Evolutionary conservation across 495 filamentous ascomycete species (phyloP).

Genomic region (Aspergillus nanangensis): DNA sequence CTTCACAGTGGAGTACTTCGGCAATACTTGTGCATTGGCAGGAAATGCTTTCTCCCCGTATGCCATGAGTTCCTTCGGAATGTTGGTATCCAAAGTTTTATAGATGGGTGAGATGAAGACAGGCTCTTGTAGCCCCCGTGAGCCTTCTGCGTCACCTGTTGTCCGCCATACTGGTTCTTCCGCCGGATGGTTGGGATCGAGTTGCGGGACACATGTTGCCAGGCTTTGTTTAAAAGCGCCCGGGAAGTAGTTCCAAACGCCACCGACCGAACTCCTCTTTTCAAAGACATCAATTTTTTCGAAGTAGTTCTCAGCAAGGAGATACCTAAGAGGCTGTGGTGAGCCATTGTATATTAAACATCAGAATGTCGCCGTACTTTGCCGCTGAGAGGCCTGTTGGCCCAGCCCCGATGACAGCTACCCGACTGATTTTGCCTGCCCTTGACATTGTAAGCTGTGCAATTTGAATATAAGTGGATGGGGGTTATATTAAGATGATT

Average conservation of each 20-base stretch:
- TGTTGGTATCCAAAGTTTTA: conserved; percentile 77
- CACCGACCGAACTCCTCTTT: conserved; percentile 68
- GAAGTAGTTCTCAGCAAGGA: conserved; percentile 70
- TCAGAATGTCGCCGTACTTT: conserved; percentile 26
- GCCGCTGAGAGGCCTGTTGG: conserved; percentile 39
- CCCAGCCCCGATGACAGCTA: conserved; percentile 44
- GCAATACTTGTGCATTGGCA: conserved; percentile 63
- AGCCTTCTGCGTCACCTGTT: conserved; percentile 13
- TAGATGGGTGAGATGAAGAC: conserved; percentile 72
- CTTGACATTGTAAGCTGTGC: conserved; percentile 19
- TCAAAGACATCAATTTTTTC: conserved; percentile 73
- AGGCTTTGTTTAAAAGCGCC: conserved; percentile 21
- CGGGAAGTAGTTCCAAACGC: conserved; percentile 70
- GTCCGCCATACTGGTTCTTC: conserved; percentile 41
- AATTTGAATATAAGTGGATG: no score
- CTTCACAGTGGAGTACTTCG: conserved; percentile 60
- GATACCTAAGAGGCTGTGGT: conserved; percentile 47
- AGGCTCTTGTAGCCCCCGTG: no score
- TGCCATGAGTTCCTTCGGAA: conserved; percentile 76
- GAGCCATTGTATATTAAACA: background rate
- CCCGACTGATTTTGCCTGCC: conserved; percentile 24
- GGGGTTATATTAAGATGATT: no score
- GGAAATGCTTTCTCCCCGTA: conserved; percentile 70
- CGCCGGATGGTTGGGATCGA: conserved; percentile 33
- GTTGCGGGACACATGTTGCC: conserved; percentile 34